Evolutionary conservation across 306 rosid genomes (phyloP).

Genomic region (Bauhinia variegata): DNA sequence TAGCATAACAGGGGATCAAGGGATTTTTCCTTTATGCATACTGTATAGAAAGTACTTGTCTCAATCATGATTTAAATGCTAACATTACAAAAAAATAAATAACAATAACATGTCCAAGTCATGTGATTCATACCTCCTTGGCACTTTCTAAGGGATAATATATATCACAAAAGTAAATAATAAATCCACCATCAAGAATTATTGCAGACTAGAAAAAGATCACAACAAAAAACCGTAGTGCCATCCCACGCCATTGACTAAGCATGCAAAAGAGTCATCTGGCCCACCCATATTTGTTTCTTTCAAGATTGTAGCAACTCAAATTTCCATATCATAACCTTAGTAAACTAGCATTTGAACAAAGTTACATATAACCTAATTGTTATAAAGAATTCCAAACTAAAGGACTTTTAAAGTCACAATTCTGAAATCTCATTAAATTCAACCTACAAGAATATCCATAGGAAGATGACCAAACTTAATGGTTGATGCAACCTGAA

Average conservation of each 20-base stretch:
- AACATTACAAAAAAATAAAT: conserved; percentile 11
- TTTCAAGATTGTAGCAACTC: background rate
- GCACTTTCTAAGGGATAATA: too few species aligned
- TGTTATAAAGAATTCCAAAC: conserved; percentile 13
- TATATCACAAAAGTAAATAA: too few species aligned
- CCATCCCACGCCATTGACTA: background rate
- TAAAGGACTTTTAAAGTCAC: conserved; percentile 14
- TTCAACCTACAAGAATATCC: conserved; percentile 1
- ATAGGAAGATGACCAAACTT: background rate
- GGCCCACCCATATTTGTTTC: background rate
- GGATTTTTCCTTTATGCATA: background rate
- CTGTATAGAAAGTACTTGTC: conserved; percentile 9
- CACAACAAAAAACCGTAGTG: too few species aligned
- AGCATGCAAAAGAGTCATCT: conserved; percentile 7
- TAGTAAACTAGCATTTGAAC: conserved; percentile 27
- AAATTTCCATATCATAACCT: background rate
- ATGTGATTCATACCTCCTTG: background rate
- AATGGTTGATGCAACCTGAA: conserved; percentile 10
- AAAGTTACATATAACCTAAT: background rate
- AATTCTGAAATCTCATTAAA: conserved; percentile 22
- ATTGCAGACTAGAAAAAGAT: too few species aligned
- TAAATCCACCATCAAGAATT: too few species aligned
- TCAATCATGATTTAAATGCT: too few species aligned
- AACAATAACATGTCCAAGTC: background rate
- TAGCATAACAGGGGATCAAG: background rate